Percentiles rank a stretch among this genome's conserved stretches.
Evolutionary conservation across 2,329 filamentous ascomycete genomes (phyloP).

Genomic region (Rhexocercosporidium sp.): DNA sequence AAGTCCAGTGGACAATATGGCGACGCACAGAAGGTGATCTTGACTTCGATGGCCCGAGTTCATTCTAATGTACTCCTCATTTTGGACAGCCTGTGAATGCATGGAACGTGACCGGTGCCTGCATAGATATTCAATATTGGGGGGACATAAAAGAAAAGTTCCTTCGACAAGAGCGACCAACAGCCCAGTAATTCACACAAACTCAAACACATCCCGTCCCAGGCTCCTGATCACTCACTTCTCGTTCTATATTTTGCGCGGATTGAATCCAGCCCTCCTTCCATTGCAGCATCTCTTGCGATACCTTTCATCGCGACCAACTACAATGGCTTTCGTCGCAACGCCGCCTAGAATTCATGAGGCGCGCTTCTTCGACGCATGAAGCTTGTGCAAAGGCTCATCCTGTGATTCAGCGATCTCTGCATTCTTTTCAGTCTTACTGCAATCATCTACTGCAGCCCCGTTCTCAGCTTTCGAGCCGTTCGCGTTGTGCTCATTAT

Average conservation of each 20-base stretch:
- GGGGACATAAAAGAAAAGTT: not conserved
- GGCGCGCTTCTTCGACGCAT: not conserved
- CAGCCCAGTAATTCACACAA: not conserved
- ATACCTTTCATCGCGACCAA: not conserved
- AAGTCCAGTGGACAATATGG: constrained; percentile 15
- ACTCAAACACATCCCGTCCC: not conserved
- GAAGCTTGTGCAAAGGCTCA: not conserved
- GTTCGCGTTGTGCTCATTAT: not conserved
- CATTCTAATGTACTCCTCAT: not conserved
- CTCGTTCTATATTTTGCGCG: not conserved
- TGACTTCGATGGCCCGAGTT: not conserved
- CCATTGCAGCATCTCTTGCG: not conserved
- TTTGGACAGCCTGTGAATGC: not conserved
- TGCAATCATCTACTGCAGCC: not conserved
- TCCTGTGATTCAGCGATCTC: not conserved
- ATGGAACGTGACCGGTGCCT: not conserved
- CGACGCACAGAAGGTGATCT: not conserved
- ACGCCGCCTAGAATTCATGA: not conserved
- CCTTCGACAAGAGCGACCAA: not conserved
- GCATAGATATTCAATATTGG: not conserved
- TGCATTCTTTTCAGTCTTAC: not conserved
- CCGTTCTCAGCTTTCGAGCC: not conserved
- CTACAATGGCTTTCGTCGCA: too few relatives aligned
- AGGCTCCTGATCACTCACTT: not conserved
- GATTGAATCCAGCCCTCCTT: not conserved